Evolutionary conservation across 441 rosid genomes (phyloP).

Genomic region (Cnidoscolus chayamansa): DNA sequence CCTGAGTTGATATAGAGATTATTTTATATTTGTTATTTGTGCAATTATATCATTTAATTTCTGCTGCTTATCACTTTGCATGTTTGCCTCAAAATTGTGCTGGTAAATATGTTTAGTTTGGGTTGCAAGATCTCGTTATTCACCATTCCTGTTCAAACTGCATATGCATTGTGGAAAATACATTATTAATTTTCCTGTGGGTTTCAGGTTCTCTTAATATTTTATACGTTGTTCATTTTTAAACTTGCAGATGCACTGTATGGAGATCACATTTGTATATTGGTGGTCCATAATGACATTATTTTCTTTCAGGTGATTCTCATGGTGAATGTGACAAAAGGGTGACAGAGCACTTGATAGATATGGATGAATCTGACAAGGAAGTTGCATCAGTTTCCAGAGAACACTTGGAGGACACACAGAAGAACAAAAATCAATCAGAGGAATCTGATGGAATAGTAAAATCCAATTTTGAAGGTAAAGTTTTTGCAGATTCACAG

Average conservation of each 20-base stretch:
- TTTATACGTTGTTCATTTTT: neutral
- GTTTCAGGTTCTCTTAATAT: neutral
- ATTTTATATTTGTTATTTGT: neutral
- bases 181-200: neutral
- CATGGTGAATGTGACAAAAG: conserved; percentile 36
- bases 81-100: neutral
- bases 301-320: conserved; percentile 37
- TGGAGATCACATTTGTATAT: neutral
- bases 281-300: neutral
- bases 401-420: conserved; percentile 33
- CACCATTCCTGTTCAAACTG: too few species aligned
- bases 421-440: conserved; percentile 32
- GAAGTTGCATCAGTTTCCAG: conserved; percentile 39
- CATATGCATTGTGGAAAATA: too few species aligned
- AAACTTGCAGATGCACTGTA: neutral
- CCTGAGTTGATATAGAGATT: neutral
- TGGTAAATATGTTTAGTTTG: too few species aligned
- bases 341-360: conserved; percentile 30
- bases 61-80: neutral
- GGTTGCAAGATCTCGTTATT: too few species aligned
- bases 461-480: conserved; percentile 44
- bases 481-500: conserved; percentile 31
- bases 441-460: conserved; percentile 47
- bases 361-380: conserved; percentile 42
- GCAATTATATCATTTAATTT: neutral